Evolutionary conservation across 768 basidiomycete genomes (phyloP).

Genomic region (Brasilioporus rufonigricans): DNA sequence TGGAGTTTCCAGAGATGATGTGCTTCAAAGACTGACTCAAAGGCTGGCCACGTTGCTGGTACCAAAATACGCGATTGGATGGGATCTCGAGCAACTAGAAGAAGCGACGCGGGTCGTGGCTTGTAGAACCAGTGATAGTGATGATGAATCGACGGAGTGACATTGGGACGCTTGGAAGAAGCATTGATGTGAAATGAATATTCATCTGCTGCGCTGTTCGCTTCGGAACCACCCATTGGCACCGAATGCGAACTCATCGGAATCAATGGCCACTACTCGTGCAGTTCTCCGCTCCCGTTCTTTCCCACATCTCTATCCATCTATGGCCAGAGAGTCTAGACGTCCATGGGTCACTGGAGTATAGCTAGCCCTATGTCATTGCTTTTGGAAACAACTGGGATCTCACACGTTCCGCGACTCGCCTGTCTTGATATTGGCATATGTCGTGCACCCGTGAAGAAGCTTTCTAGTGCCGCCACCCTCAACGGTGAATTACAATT

Average conservation of each 20-base stretch:
- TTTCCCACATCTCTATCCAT: neutral
- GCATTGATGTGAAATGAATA: neutral
- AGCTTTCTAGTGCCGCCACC: neutral
- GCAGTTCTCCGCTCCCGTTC: neutral
- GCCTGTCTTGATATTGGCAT: neutral
- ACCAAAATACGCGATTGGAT: conserved; percentile 57
- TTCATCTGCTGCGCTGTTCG: neutral
- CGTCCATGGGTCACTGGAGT: neutral
- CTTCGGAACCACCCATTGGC: neutral
- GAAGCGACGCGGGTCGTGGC: conserved; percentile 40
- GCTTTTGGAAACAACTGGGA: neutral
- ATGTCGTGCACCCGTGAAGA: neutral
- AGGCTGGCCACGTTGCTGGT: conserved; percentile 41
- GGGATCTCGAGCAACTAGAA: conserved; percentile 72
- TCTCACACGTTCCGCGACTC: too few relatives aligned
- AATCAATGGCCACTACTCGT: neutral
- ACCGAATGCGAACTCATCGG: conserved; percentile 6
- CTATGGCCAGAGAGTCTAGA: neutral
- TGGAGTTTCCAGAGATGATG: conserved; percentile 49
- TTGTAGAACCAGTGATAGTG: conserved; percentile 58
- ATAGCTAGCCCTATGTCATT: neutral
- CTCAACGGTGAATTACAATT: neutral
- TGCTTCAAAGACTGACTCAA: conserved; percentile 45
- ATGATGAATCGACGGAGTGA: conserved; percentile 55
- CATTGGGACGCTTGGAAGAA: conserved; percentile 7